These are phyloP conservation scores for Setomelanomma holmii DNA, from an alignment of 2,329 filamentous ascomycete genomes.

Conservation along the genomic window DNA sequence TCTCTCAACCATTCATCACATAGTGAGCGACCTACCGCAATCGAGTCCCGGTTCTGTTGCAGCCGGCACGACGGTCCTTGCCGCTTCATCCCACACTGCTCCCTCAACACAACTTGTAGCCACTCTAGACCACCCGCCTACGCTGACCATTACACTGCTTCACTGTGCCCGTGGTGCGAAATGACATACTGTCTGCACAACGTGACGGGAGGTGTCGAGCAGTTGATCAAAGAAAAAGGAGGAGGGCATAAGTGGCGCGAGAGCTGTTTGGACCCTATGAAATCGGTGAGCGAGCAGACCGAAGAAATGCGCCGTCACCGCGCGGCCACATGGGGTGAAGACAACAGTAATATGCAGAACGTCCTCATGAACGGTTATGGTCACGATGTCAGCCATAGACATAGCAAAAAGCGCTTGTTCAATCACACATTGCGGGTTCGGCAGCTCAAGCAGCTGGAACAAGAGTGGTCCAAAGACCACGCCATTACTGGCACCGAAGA, in stretches of 20 bases:
- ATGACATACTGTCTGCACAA: background rate
- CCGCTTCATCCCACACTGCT: too few species aligned
- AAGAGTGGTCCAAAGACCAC: background rate
- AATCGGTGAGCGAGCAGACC: background rate
- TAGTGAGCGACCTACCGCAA: too few species aligned
- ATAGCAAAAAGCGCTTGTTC: background rate
- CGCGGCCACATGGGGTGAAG: background rate
- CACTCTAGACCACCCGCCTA: background rate
- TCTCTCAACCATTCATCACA: too few species aligned
- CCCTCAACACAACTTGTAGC: background rate
- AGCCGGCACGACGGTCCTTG: too few species aligned
- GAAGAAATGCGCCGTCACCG: background rate
- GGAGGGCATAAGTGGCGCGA: background rate
- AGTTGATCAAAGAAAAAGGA: background rate
- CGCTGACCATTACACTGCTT: background rate
- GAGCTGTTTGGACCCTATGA: background rate
- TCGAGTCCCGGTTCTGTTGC: too few species aligned
- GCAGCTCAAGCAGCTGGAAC: background rate
- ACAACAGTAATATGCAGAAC: background rate
- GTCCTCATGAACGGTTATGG: background rate
- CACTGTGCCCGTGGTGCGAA: background rate
- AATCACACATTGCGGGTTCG: background rate
- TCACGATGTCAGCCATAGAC: background rate
- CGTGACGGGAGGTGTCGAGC: background rate
- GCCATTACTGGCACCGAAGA: background rate